Evolutionary conservation across 2,329 filamentous ascomycete genomes (phyloP).

Genomic region (Epichloe gansuensis): DNA sequence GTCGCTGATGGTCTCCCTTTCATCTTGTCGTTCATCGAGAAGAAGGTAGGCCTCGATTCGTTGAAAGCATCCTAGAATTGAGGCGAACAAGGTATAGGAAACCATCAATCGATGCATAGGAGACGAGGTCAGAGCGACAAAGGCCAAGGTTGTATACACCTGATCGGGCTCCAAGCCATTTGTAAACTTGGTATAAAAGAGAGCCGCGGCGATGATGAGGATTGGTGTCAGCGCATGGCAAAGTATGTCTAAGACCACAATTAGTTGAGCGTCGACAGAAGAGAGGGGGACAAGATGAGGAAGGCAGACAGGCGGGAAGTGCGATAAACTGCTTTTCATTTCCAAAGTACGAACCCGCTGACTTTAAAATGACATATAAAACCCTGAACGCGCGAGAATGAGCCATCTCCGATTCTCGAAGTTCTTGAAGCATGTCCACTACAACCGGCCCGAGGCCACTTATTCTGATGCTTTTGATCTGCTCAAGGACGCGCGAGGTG

Average conservation of each 20-base stretch:
- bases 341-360: slow-evolving; percentile 1
- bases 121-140: slow-evolving; percentile 4
- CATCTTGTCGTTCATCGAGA: neutral
- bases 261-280: neutral
- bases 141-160: slow-evolving; percentile 7
- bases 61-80: slow-evolving; percentile 6
- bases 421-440: slow-evolving; percentile 4
- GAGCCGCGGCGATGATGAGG: slow-evolving; percentile 6
- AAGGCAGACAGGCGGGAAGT: neutral
- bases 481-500: slow-evolving; percentile 14
- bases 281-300: neutral
- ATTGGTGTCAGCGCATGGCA: slow-evolving; percentile 5
- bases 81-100: slow-evolving; percentile 3
- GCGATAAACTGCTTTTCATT: neutral
- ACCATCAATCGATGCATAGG: slow-evolving; percentile 4
- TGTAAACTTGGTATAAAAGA: slow-evolving; percentile 8
- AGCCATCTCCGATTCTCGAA: slow-evolving; percentile 10
- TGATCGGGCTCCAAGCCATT: slow-evolving; percentile 3
- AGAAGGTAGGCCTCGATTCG: slow-evolving; percentile 9
- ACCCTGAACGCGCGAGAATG: slow-evolving; percentile 4
- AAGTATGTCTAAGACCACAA: neutral
- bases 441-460: slow-evolving; percentile 16
- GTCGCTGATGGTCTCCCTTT: slow-evolving; percentile 25
- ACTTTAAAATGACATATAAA: slow-evolving; percentile 3
- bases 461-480: slow-evolving; percentile 25